These are phyloP conservation scores for Neopestalotiopsis sp. DNA, from an alignment of 2,329 filamentous ascomycete genomes.

Conservation along the genomic window DNA sequence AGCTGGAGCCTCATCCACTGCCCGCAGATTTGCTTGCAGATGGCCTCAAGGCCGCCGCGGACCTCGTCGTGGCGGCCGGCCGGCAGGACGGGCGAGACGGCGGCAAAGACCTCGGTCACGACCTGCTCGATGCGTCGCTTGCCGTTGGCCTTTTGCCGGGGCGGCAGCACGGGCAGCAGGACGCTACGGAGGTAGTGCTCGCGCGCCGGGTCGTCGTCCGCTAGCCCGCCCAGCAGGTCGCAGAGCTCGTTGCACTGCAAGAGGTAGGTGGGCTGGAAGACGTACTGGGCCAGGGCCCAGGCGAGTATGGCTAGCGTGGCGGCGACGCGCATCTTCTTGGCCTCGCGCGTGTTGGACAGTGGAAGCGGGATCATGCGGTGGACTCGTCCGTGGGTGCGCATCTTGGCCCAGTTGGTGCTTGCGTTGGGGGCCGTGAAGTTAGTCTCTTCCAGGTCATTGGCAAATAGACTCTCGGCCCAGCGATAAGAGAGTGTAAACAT, in stretches of 20 bases:
- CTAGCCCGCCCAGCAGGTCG: slow-evolving; percentile 34
- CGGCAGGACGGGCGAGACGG: slow-evolving; percentile 38
- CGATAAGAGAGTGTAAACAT: slow-evolving; percentile 17
- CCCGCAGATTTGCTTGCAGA: slow-evolving; percentile 35
- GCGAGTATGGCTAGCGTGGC: slow-evolving; percentile 39
- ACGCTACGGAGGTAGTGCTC: slow-evolving; percentile 38
- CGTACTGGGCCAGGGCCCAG: slow-evolving; percentile 35
- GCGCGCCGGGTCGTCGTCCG: slow-evolving; percentile 33
- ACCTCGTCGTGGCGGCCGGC: slow-evolving; percentile 38
- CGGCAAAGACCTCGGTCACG: slow-evolving; percentile 39
- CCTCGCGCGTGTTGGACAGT: slow-evolving; percentile 38
- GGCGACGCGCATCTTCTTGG: slow-evolving; percentile 43
- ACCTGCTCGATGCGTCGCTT: slow-evolving; percentile 35
- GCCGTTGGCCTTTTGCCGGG: slow-evolving; percentile 32
- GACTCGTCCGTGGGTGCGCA: slow-evolving; percentile 17
- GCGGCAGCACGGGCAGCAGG: slow-evolving; percentile 35
- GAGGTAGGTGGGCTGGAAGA: slow-evolving; percentile 42
- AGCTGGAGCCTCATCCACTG: slow-evolving; percentile 39
- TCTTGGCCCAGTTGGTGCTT: slow-evolving; percentile 12
- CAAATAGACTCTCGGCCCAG: slow-evolving; percentile 13
- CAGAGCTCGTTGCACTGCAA: slow-evolving; percentile 36
- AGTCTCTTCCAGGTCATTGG: slow-evolving; percentile 11
- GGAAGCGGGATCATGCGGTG: slow-evolving; percentile 33
- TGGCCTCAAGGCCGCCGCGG: slow-evolving; percentile 31
- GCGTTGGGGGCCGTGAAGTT: slow-evolving; percentile 4